Percentiles rank a stretch among this genome's conserved stretches.
phyloP scores from a whole-genome alignment of 768 basidiomycete species.

The Rhodotorula graminis region DNA sequence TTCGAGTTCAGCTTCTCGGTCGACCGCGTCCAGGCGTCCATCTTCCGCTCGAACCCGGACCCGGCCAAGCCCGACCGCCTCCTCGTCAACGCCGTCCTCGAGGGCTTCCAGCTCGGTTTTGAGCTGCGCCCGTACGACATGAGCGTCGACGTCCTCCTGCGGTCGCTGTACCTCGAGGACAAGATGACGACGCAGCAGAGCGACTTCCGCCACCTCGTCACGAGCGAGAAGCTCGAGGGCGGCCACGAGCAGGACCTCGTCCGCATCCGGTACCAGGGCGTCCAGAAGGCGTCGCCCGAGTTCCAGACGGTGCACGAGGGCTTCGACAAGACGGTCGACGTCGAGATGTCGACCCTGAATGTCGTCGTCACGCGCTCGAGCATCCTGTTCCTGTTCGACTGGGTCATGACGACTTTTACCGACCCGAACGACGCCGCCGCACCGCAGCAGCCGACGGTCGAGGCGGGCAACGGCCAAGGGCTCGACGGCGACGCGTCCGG shows the following conservation, averaged over 20 bases:
- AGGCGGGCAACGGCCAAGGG: conserved; percentile 1
- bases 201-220: conserved; percentile 41
- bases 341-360: conserved; percentile 82
- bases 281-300: conserved; percentile 79
- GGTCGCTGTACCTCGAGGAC: conserved; percentile 65
- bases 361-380: conserved; percentile 85
- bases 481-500: conserved; percentile 17
- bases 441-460: conserved; percentile 10
- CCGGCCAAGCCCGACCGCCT: conserved; percentile 58
- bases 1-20: conserved; percentile 87
- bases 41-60: conserved; percentile 64
- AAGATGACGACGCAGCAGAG: conserved; percentile 57
- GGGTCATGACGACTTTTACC: conserved; percentile 89
- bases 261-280: conserved; percentile 68
- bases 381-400: conserved; percentile 83
- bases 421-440: conserved; percentile 27
- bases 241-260: conserved; percentile 58
- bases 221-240: conserved; percentile 41
- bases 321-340: conserved; percentile 74
- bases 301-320: conserved; percentile 72
- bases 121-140: conserved; percentile 76
- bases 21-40: conserved; percentile 68
- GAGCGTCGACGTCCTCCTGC: conserved; percentile 74
- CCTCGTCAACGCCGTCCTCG: conserved; percentile 72
- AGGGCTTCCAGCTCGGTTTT: conserved; percentile 71